Base-by-base conservation (phyloP, 2,329 filamentous ascomycete species). In the Eurotiales sp. region DNA sequence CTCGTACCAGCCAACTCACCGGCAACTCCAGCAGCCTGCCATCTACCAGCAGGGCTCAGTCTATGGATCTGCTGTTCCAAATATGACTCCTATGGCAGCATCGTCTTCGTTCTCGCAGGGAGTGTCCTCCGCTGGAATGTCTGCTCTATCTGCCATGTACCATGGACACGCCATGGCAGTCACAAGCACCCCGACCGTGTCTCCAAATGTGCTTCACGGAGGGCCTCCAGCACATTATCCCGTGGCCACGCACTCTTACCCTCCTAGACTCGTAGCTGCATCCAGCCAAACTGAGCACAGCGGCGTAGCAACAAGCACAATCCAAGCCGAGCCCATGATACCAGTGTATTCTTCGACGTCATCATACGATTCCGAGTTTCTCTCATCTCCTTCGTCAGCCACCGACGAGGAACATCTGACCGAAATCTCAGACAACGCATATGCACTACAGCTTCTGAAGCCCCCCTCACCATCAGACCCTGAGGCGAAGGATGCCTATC, bases 401-500 rank as follows among this genome's bases (percentile, higher is more conserved):
- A 19, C 15, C 8, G 34, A 37, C 34, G 34, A 37, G 7, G 34
- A 37, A 3, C 3, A 2, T 17, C 4, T 37, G 5, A 15, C 34
- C 8, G 34, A 37, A 17, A 21, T 10, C 8, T 15, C 17, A 3
- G 34, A 37, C n/a, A 36, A 17, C 4, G 6, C 17, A 15, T 15
- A 15, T 2, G 34, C 34, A 17, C 8, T 15, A 36, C 34, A 19
- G 34, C 17, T 21, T 21, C 34, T 37, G 34, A 25, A 32, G 44
- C 12, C 21, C 11, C 15, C 21, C 8, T 15, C 17, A 1, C 3
- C 15, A 11, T 19, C 15, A 2, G 34, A 37, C 12, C 2, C 34
- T 2, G 34, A 37, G 8, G 34, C 34, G 10, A 67, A 65, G 34
- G 72, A 77, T 52, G 61, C 59, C 3, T 69, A 72, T 43, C 58